Base-by-base conservation (phyloP, 345 rosid species). In the Hypericum androsaemum region DNA sequence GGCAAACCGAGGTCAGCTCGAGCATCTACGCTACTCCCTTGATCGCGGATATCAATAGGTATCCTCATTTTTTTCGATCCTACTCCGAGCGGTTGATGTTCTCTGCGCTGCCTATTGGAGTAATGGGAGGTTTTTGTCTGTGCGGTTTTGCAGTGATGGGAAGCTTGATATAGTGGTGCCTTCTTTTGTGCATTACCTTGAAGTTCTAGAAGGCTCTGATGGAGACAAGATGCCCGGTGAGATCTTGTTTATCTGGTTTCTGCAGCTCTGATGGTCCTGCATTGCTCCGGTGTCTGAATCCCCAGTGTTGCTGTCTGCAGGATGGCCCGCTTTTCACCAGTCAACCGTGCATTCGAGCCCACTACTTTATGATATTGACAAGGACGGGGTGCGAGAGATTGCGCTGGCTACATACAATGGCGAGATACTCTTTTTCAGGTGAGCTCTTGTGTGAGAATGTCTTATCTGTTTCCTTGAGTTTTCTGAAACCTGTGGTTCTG, bases 241-340 rank as follows among this genome's bases (percentile, higher is more conserved):
- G 15, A 0, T 41, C 48, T 52, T 8, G 42, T 48, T 64, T 15
- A n/a, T 1, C 54, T 62, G 7, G 22, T 53, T 8, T 60, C 10
- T 58, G 51, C 38, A 43, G 6, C 0, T 5, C 28, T 13, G 53
- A 37, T 54, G 51, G 16, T 36, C 35, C 48, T 16, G 60, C 43
- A 0, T 9, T n/a, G n/a, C n/a, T 43, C 37, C 22, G 39, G 39
- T 41, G 39, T 54, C 12, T 13, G 5, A 8, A 9, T 39, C 10
- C 22, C 10, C 7, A 43, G 14, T 10, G 1, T 43, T 43, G 47
- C 7, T 10, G 12, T 43, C 47, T 12, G 7, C 10, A 94, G 99
- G 99, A 69, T 94, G 99, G 99, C 99, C 99, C 58, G 95, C 99
- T 46, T 94, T 86, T 68, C 99, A 94, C 66, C 97, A 84, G 72